Percentiles rank a stretch among this genome's conserved stretches.
Evolutionary conservation across 2,329 filamentous ascomycete species (phyloP).

Genomic region (Pseudocercospora musae): DNA sequence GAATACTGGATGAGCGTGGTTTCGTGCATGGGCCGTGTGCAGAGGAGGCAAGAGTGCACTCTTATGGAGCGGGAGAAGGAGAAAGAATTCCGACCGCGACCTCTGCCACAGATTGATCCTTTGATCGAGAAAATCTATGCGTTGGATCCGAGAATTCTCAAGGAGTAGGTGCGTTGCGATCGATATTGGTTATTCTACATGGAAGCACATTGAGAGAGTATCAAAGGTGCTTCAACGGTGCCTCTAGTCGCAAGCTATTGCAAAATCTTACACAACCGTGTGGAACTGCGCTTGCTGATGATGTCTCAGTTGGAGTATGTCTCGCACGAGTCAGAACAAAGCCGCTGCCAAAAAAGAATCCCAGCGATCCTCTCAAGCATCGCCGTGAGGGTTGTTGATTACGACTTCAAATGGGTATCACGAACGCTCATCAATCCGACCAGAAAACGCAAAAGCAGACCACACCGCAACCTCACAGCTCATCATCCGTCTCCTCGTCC

Average conservation of each 20-base stretch:
- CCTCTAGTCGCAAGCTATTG: background rate
- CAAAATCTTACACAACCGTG: background rate
- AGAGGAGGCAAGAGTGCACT: background rate
- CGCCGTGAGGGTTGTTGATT: conserved; percentile 14
- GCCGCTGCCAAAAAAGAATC: too few relatives aligned
- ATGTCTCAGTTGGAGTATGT: too few relatives aligned
- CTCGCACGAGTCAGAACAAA: too few relatives aligned
- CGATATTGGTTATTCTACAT: background rate
- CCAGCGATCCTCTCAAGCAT: background rate
- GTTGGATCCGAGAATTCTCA: background rate
- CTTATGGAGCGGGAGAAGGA: background rate
- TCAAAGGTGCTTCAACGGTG: background rate
- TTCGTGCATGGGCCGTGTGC: background rate
- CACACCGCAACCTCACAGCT: background rate
- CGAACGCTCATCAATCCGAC: background rate
- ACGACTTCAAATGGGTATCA: conserved; percentile 1
- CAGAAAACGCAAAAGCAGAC: too few relatives aligned
- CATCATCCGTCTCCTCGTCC: conserved; percentile 12
- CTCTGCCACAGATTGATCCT: background rate
- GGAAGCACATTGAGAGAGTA: background rate
- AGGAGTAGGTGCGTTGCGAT: background rate
- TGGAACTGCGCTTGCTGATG: background rate
- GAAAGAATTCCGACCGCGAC: background rate
- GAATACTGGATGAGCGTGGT: background rate
- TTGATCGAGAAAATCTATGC: background rate